These are phyloP conservation scores for Cyclaneusma minus DNA, from an alignment of 2,329 filamentous ascomycete genomes.

Conservation along the genomic window DNA sequence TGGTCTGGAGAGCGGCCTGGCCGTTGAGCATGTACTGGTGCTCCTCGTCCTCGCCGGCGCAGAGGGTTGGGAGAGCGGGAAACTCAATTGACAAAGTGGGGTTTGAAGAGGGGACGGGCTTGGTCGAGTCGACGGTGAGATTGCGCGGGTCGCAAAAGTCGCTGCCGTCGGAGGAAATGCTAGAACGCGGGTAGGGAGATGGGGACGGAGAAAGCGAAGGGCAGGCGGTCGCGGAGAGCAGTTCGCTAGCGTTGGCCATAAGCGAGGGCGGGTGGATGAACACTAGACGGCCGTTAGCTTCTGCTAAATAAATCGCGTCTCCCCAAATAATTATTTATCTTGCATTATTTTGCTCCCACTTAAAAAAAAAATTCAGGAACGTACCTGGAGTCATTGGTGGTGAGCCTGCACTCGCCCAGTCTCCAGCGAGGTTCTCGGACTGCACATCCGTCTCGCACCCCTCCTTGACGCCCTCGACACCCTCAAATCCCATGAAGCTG, in stretches of 20 bases:
- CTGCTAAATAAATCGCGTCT: constrained; percentile 2
- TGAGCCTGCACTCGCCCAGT: constrained; percentile 65
- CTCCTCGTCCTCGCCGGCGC: constrained; percentile 48
- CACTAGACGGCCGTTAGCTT: constrained; percentile 25
- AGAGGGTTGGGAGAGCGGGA: constrained; percentile 44
- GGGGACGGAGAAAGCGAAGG: constrained; percentile 81
- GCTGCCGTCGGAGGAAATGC: constrained; percentile 51
- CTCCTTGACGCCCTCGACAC: constrained; percentile 52
- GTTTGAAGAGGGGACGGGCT: constrained; percentile 11
- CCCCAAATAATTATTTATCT: background rate
- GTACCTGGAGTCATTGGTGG: constrained; percentile 85
- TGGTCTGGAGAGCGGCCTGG: constrained; percentile 29
- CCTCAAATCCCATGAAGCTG: constrained; percentile 59
- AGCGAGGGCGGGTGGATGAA: constrained; percentile 54
- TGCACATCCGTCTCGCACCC: constrained; percentile 54
- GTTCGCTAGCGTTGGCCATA: constrained; percentile 49
- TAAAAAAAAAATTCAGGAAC: constrained; percentile 22
- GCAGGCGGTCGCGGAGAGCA: constrained; percentile 58
- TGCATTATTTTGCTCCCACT: background rate
- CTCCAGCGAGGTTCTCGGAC: constrained; percentile 58
- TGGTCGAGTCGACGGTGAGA: constrained; percentile 47
- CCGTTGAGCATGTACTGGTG: constrained; percentile 28
- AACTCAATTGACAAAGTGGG: constrained; percentile 43
- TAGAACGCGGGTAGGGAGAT: constrained; percentile 57
- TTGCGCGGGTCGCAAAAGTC: constrained; percentile 89